A percentile compares a stretch with the other conserved stretches of the same genome.
Evolutionary conservation across 2,329 filamentous ascomycete species (phyloP).

Genomic region (Aspergillus amoenus): DNA sequence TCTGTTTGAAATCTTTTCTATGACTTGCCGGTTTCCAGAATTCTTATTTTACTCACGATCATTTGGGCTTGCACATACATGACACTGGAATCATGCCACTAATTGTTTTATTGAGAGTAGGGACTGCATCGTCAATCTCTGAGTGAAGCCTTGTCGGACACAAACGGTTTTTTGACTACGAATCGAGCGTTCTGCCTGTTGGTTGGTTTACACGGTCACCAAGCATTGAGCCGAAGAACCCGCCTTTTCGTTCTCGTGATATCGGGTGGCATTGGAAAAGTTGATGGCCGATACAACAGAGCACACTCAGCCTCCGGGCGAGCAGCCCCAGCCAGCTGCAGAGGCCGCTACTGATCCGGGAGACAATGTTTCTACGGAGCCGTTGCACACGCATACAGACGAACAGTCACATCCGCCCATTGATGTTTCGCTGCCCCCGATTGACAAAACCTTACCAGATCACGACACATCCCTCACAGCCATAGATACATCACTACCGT

Average conservation of each 20-base stretch:
- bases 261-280: neutral
- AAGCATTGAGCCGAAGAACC: neutral
- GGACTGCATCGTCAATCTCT: slow-evolving; percentile 5
- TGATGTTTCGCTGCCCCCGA: slow-evolving; percentile 27
- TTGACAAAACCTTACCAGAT: slow-evolving; percentile 26
- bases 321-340: slow-evolving; percentile 17
- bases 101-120: slow-evolving; percentile 14
- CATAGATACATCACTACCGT: slow-evolving; percentile 29
- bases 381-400: neutral
- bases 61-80: neutral
- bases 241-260: neutral
- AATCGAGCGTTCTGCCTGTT: neutral
- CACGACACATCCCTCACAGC: slow-evolving; percentile 28
- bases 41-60: neutral
- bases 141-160: slow-evolving; percentile 5
- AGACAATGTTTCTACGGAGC: slow-evolving; percentile 1
- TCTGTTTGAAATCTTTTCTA: neutral
- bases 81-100: slow-evolving; percentile 9
- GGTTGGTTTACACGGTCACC: neutral
- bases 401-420: slow-evolving; percentile 11
- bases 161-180: neutral
- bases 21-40: neutral
- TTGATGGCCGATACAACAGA: slow-evolving; percentile 24
- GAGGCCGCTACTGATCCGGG: slow-evolving; percentile 15
- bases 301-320: slow-evolving; percentile 18